Evolutionary conservation across 306 rosid species (phyloP).

Genomic region (Pachyrhizus erosus): DNA sequence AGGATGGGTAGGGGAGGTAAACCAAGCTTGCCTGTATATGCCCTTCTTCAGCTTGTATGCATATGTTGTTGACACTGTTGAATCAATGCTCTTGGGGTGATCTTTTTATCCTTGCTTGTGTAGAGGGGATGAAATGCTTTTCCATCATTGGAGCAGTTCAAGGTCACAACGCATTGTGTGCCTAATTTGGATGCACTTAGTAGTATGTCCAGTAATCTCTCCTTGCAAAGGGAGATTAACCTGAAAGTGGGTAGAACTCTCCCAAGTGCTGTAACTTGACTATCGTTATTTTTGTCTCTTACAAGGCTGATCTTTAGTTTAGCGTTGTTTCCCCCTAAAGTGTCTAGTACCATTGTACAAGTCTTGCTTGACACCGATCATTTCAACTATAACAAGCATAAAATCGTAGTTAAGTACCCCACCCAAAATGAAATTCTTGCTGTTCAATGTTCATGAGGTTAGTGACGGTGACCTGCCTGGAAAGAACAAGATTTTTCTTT

Average conservation of each 20-base stretch:
- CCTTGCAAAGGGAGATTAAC: slow-evolving; percentile 27
- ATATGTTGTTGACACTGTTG: background rate
- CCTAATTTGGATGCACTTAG: background rate
- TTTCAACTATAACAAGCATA: no score
- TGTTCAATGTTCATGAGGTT: no score
- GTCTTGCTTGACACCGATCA: no score
- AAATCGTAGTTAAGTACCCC: no score
- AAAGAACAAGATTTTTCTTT: no score
- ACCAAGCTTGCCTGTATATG: slow-evolving; percentile 2
- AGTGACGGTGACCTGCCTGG: no score
- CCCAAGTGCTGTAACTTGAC: slow-evolving; percentile 7
- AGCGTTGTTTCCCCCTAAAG: no score
- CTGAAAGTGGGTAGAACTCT: background rate
- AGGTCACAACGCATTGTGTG: background rate
- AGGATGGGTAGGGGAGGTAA: background rate
- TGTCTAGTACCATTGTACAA: no score
- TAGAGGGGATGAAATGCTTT: slow-evolving; percentile 19
- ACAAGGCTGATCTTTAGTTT: no score
- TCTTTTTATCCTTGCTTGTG: slow-evolving; percentile 34
- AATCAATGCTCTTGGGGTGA: slow-evolving; percentile 17
- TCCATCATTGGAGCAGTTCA: slow-evolving; percentile 25
- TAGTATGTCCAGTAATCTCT: slow-evolving; percentile 13
- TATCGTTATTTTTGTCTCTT: background rate
- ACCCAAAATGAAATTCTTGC: no score
- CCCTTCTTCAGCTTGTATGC: background rate